Evolutionary conservation across 345 rosid genomes (phyloP), one percentile per base, ranked within the genome.

Genomic region (Citrus reticulata): DNA sequence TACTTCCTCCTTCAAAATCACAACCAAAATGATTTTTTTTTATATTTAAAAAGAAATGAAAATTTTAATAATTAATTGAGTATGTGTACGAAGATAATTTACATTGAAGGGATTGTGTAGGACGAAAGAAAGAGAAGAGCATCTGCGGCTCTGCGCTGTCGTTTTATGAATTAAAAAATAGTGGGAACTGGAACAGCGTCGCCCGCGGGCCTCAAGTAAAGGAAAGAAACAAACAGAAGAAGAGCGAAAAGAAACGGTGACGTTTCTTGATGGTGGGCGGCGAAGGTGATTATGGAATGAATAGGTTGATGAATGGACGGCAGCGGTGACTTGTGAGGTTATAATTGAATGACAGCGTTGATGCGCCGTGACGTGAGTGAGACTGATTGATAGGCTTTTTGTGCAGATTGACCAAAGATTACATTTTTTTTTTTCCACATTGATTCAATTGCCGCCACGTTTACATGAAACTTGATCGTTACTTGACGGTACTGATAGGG

Each of bases 1-100:
- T 90, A 22, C 64, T 77, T 61, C 78, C 60, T 81, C 71, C 60
- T 65, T 75, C 74, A 76, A 72, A 71, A 29, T 24, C 11, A 30
- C 29, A 29, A 13, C 10, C 40, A 68, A 64, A 13, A 25, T 54
- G 20, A 34, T 17, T 29, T 46, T 29, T 42, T 46, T 46, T 3
- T 46, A 46, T 46, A 0, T 46, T 11, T 46, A 46, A 3, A 46
- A 11, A 46, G 51, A 46, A 11, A 46, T 3, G 17, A 57, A 14
- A 72, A 55, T 24, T 29, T 6, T 37, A 32, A 68, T 13, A 10
- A 1, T 25, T 30, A 2, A 17, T 30, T 54, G 7, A 20, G 16
- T 49, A 1, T 24, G 9, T 10, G 17, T 2, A 4, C 16, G 2
- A 24, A 19, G 20, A 64, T 32, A 9, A 37, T 4, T 66, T 35